phyloP scores from a whole-genome alignment of 345 rosid species.

The Melastoma malabathricum region DNA sequence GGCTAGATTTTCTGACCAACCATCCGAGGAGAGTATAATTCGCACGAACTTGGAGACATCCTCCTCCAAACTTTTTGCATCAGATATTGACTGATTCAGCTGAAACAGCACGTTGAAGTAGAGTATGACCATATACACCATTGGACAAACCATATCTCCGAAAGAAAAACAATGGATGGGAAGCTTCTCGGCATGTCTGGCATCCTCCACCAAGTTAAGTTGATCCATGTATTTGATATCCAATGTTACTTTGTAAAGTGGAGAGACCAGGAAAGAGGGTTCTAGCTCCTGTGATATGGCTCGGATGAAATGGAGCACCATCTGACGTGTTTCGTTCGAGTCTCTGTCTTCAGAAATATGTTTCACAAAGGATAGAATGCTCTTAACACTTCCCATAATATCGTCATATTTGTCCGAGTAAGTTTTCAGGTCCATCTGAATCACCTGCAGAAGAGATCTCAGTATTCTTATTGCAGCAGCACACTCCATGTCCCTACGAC shows the following conservation, averaged over 20 bases:
- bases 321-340: conserved; percentile 9
- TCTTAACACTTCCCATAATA: conserved; percentile 24
- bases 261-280: conserved; percentile 33
- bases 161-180: conserved; percentile 10
- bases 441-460: conserved; percentile 29
- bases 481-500: conserved; percentile 18
- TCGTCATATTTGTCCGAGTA: conserved; percentile 18
- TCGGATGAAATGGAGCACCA: conserved; percentile 21
- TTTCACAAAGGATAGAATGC: conserved; percentile 22
- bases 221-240: conserved; percentile 24
- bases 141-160: conserved; percentile 38
- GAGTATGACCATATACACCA: conserved; percentile 26
- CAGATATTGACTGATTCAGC: conserved; percentile 7
- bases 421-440: conserved; percentile 24
- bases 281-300: conserved; percentile 28
- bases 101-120: conserved; percentile 18
- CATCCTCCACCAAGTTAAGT: conserved; percentile 9
- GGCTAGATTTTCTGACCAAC: conserved; percentile 22
- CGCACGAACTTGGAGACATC: conserved; percentile 14
- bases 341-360: conserved; percentile 15
- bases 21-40: conserved; percentile 17
- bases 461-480: conserved; percentile 34
- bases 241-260: conserved; percentile 33
- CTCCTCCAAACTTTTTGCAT: conserved; percentile 9
- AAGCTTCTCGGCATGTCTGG: conserved; percentile 9